These are phyloP conservation scores for Cystobasidium slooffiae DNA, from an alignment of 1,284 basidiomycete genomes.

Conservation along the genomic window DNA sequence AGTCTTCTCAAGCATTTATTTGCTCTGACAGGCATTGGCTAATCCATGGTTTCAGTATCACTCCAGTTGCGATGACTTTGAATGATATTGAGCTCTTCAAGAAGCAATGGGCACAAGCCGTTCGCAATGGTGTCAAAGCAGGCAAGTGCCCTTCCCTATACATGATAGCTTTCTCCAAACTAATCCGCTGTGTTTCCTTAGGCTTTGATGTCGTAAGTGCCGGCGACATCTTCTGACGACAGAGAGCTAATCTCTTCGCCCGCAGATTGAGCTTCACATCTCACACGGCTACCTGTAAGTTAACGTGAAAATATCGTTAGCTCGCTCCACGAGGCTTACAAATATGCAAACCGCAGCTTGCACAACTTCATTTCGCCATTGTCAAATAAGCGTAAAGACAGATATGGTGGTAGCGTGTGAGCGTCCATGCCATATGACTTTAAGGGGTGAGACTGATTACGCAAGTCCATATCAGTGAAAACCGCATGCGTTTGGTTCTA, in stretches of 20 bases:
- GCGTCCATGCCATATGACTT: not conserved
- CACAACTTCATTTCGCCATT: constrained; percentile 69
- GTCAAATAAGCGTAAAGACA: constrained; percentile 70
- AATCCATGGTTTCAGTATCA: constrained; percentile 49
- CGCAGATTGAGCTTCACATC: constrained; percentile 64
- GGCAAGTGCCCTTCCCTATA: constrained; percentile 25
- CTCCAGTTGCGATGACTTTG: constrained; percentile 65
- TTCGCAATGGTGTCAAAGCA: constrained; percentile 61
- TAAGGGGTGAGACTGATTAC: not conserved
- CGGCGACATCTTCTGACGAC: not conserved
- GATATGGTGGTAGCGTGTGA: constrained; percentile 66
- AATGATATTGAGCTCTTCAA: constrained; percentile 67
- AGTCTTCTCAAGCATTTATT: constrained; percentile 55
- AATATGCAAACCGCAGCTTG: not conserved
- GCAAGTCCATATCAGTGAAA: constrained; percentile 48
- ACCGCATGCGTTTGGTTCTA: constrained; percentile 70
- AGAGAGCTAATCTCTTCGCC: not conserved
- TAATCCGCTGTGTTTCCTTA: not conserved
- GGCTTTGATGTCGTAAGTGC: constrained; percentile 64
- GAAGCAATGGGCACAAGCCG: constrained; percentile 69
- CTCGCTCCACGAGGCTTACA: not conserved
- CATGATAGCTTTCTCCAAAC: not conserved
- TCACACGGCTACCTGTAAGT: constrained; percentile 48
- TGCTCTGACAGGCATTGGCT: not conserved
- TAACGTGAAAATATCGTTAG: not conserved